A percentile compares a stretch with the other conserved stretches of the same genome.
Evolutionary conservation across 2,329 filamentous ascomycete genomes (phyloP).

Genomic region (Arthrocladium fulminans): DNA sequence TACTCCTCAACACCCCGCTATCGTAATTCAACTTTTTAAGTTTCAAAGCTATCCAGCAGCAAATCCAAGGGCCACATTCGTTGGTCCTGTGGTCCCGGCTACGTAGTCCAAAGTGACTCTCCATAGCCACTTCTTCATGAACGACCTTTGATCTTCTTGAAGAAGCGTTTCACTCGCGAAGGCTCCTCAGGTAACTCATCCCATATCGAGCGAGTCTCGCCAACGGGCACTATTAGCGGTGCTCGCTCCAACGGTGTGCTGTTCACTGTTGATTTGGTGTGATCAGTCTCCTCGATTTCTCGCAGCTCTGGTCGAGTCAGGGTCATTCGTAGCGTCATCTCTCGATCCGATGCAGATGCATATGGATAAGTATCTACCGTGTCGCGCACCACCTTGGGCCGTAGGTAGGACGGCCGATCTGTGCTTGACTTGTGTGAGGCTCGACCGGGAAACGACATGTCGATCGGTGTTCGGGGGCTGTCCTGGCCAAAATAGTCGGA

Average conservation of each 20-base stretch:
- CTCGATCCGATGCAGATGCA: constrained; percentile 54
- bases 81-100: not conserved
- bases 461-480: constrained; percentile 23
- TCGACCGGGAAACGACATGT: constrained; percentile 19
- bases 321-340: constrained; percentile 96
- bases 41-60: not conserved
- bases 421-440: constrained; percentile 14
- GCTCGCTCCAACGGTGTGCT: constrained; percentile 49
- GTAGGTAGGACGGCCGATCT: constrained; percentile 13
- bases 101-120: not conserved
- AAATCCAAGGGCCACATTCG: not conserved
- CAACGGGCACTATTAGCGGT: constrained; percentile 39
- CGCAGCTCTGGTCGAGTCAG: constrained; percentile 82
- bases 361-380: constrained; percentile 38
- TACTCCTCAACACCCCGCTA: constrained; percentile 8
- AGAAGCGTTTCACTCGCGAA: constrained; percentile 36
- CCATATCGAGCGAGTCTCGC: constrained; percentile 32
- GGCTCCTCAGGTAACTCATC: constrained; percentile 34
- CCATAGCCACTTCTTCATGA: not conserved
- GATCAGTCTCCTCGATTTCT: constrained; percentile 53
- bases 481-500: constrained; percentile 18
- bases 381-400: constrained; percentile 11
- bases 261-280: constrained; percentile 57
- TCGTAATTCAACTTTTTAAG: not conserved
- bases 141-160: constrained; percentile 32